A percentile compares a stretch with the other conserved stretches of the same genome.
phyloP scores from a whole-genome alignment of 1,284 basidiomycete genomes.

The Melampsora americana region DNA sequence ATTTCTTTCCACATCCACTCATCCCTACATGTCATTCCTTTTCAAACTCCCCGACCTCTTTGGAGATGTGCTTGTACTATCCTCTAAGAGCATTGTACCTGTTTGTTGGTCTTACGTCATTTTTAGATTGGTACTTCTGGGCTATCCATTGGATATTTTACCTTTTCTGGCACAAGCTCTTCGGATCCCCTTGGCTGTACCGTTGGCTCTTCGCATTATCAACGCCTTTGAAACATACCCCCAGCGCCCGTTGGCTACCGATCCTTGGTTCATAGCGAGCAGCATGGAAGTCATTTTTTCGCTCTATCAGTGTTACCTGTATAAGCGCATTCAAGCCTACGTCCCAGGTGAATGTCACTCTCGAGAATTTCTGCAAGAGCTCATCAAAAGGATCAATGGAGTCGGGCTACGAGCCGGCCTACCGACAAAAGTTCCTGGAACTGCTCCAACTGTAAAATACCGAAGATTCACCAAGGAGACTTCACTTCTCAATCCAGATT shows the following conservation, averaged over 20 bases:
- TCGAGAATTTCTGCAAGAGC: slow-evolving; percentile 12
- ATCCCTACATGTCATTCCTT: slow-evolving; percentile 6
- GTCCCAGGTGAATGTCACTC: slow-evolving; percentile 8
- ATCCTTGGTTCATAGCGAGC: slow-evolving; percentile 23
- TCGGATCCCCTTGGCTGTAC: slow-evolving; percentile 25
- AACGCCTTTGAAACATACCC: slow-evolving; percentile 7
- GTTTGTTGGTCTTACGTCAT: slow-evolving; percentile 37
- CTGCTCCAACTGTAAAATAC: not conserved
- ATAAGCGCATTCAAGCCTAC: slow-evolving; percentile 8
- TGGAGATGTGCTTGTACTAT: slow-evolving; percentile 11
- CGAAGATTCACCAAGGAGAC: slow-evolving; percentile 3
- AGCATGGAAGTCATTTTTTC: slow-evolving; percentile 38
- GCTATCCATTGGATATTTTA: slow-evolving; percentile 41
- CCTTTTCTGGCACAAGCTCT: slow-evolving; percentile 35
- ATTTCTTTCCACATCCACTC: too few relatives aligned
- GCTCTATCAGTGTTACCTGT: slow-evolving; percentile 23
- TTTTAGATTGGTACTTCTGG: slow-evolving; percentile 44
- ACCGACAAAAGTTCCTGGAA: too few relatives aligned
- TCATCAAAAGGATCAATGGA: slow-evolving; percentile 20
- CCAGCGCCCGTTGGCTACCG: slow-evolving; percentile 30
- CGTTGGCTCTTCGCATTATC: slow-evolving; percentile 17
- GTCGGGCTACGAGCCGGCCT: slow-evolving; percentile 22
- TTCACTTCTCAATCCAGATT: not conserved
- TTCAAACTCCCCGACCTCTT: not conserved
- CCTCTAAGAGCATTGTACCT: slow-evolving; percentile 9